phyloP scores from a whole-genome alignment of 2,329 filamentous ascomycete genomes.

The Fusarium caatingaense region DNA sequence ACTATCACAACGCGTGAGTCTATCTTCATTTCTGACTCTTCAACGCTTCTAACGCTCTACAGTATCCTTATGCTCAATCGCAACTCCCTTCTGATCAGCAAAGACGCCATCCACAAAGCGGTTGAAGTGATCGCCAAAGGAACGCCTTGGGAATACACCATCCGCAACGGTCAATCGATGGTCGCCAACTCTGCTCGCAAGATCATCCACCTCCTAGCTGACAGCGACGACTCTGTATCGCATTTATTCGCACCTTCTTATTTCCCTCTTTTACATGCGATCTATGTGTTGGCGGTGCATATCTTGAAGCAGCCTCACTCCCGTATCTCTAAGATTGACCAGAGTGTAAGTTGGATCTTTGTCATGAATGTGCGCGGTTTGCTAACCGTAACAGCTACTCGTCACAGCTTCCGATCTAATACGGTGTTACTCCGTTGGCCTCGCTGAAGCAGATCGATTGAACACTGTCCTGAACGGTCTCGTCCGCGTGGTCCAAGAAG shows the following conservation, averaged over 20 bases:
- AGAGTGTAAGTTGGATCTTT: constrained; percentile 20
- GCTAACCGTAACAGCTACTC: constrained; percentile 1
- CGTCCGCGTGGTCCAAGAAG: background rate
- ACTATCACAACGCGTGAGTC: constrained; percentile 11
- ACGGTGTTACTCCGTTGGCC: background rate
- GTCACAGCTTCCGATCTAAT: background rate
- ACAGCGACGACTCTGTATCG: background rate
- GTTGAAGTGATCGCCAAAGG: constrained; percentile 12
- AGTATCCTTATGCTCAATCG: constrained; percentile 7
- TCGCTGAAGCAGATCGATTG: background rate
- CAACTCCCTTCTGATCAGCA: background rate
- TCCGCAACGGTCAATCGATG: constrained; percentile 14
- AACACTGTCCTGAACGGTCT: background rate
- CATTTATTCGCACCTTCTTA: background rate
- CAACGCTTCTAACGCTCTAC: no score
- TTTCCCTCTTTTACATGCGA: background rate
- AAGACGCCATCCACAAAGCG: constrained; percentile 1
- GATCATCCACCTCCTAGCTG: background rate
- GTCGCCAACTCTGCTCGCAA: constrained; percentile 8
- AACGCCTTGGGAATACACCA: constrained; percentile 1
- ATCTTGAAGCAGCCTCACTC: constrained; percentile 9
- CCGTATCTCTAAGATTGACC: constrained; percentile 1
- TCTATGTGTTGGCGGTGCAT: constrained; percentile 8
- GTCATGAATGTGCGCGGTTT: no score
- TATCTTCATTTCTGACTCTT: rapidly evolving